Evolutionary conservation across 2,329 filamentous ascomycete genomes (phyloP).

Genomic region (Fusarium dlaminii): DNA sequence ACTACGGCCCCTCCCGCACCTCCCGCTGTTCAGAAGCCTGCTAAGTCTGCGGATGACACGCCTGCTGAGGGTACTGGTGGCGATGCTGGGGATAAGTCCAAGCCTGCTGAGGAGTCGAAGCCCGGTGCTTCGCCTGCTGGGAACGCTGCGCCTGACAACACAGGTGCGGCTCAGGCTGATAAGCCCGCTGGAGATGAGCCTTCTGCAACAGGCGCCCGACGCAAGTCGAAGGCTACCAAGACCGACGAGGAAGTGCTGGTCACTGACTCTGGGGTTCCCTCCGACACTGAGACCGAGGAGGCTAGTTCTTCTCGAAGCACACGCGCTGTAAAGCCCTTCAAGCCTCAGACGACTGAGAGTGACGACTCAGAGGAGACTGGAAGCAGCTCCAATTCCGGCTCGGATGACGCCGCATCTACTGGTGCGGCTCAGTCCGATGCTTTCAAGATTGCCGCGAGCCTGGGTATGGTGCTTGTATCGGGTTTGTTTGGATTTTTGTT

Average conservation of each 20-base stretch:
- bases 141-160: conserved; percentile 1
- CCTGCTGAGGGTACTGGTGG: neutral
- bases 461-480: conserved; percentile 15
- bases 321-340: conserved; percentile 26
- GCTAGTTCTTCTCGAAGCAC: neutral
- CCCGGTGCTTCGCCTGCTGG: conserved; percentile 4
- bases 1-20: conserved; percentile 27
- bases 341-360: neutral
- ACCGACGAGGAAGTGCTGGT: conserved; percentile 9
- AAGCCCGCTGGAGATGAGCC: neutral
- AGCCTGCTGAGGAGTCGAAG: neutral
- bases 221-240: neutral
- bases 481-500: conserved; percentile 26
- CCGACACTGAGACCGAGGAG: neutral
- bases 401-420: neutral
- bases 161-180: neutral
- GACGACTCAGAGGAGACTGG: conserved; percentile 12
- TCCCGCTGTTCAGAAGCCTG: neutral
- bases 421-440: conserved; percentile 10
- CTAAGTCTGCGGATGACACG: neutral
- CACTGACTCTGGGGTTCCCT: conserved; percentile 20
- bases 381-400: neutral
- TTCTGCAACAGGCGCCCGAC: neutral
- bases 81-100: neutral
- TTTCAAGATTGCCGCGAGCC: conserved; percentile 8